Evolutionary conservation across 2,329 filamentous ascomycete genomes (phyloP), one percentile per base, ranked within the genome.

Genomic region (Botrytis deweyae): DNA sequence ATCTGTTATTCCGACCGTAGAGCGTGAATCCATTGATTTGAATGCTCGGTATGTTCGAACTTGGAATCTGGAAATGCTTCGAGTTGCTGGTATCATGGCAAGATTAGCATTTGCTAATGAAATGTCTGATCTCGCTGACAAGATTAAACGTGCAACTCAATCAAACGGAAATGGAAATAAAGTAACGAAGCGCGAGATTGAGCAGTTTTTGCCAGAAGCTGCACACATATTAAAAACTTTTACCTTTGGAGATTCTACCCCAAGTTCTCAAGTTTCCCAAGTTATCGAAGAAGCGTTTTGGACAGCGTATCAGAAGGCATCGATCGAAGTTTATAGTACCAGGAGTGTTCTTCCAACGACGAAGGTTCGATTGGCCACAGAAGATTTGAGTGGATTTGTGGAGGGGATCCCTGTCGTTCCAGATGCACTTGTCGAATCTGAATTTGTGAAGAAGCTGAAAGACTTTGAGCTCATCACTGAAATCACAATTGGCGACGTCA

Each of bases 281-380:
- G 92, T 93, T 75, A 93, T 99, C 71, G 95, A 98, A 80, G 93
- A 98, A 82, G 93, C 94, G 0, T 99, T 99, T 81, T 99, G 96
- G 96, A 97, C 90, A 52, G 95, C 93, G 76, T 96, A 93, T 80
- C 91, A 90, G 80, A 92, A 91, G 76, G 90, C 93, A 3, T 91
- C 89, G 0, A 94, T 98, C 73, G 95, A 98, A 79, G 88, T 98
- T 10, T 90, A 97, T 77, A 98, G 95, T 1, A 97, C 92, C 33
- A 90, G 91, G 74, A 97, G 97, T 73, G 91, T 99, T 10, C 86
- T 98, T 72, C 89, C 92, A n/a, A 97, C 93, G 52, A 89, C 92
- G 20, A 88, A 92, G 77, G 93, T 98, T 52, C 92, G 96, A 49
- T 88, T 97, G 78, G 92, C 85, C 81, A 84, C 92, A 81, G 81